A percentile compares a stretch with the other conserved stretches of the same genome.
Evolutionary conservation across 495 filamentous ascomycete genomes (phyloP).

Genomic region (Penicillium mononematosum): DNA sequence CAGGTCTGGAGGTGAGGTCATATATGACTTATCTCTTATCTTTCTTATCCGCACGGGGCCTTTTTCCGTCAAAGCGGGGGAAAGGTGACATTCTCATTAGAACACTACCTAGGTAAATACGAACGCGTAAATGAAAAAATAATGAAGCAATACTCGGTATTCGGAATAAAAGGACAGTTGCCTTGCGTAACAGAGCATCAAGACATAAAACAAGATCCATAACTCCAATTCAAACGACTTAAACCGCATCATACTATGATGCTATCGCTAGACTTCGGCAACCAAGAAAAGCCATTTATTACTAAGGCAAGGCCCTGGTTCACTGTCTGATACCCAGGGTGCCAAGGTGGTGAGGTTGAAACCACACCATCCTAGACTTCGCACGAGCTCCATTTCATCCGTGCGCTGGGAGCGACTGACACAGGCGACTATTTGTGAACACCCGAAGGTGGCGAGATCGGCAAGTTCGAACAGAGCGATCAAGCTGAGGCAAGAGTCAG

Average conservation of each 20-base stretch:
- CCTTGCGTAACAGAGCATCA: not conserved
- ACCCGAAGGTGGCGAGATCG: conserved; percentile 62
- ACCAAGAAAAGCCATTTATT: conserved; percentile 79
- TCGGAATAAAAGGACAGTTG: not conserved
- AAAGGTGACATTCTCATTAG: not conserved
- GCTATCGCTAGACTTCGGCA: conserved; percentile 65
- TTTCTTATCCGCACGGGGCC: not conserved
- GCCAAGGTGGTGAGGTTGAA: conserved; percentile 79
- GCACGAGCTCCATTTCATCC: conserved; percentile 62
- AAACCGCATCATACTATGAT: not conserved
- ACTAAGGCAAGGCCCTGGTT: conserved; percentile 56
- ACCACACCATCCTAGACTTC: conserved; percentile 88
- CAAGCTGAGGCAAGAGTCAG: conserved; percentile 50
- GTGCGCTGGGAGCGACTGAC: conserved; percentile 64
- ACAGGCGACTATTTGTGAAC: conserved; percentile 76
- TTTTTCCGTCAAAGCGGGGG: not conserved
- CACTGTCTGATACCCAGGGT: conserved; percentile 56
- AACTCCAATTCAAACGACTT: not conserved
- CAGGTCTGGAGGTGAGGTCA: not conserved
- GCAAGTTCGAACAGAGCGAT: conserved; percentile 91
- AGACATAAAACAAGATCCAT: not conserved
- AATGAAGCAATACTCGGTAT: not conserved
- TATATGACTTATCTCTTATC: conserved; percentile 5
- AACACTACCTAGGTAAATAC: not conserved
- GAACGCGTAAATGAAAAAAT: not conserved